Base-by-base conservation (phyloP, 1,284 basidiomycete genomes). In the Leccinum huronense region DNA sequence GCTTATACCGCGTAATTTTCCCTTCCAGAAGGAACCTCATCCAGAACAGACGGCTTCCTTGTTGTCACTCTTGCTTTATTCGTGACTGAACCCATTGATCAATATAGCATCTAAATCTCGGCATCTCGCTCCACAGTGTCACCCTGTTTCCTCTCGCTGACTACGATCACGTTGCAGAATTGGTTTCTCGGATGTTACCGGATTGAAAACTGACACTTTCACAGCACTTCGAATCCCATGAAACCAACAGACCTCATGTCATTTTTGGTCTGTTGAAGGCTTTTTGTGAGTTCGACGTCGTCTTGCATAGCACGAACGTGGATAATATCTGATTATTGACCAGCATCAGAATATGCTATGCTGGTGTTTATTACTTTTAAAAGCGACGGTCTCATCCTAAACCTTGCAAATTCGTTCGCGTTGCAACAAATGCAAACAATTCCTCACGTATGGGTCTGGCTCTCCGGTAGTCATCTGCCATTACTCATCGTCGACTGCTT, bases 1-100 rank as follows among this genome's bases (percentile, higher is more conserved):
- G 19, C 13, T 34, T 36, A 10, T 16, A 31, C 9, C 13, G 14
- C n/a, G 8, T 51, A n/a, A 55, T 36, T 33, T 31, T 1, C 48
- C 34, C 16, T 45, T 23, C 33, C 30, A 68, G 66, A 84, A 83
- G n/a, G 84, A 88, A 69, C 80, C 82, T 7, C 87, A 85, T 73
- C 85, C 86, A 3, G 88, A 91, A 69, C 89, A 91, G 71, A 88
- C 85, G 0, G 83, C 87, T 0, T 85, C 87, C 0, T 76, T 84
- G 57, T 68, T 87, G 16, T 87, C 83, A 3, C 77, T 86, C 66
- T 55, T 81, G 14, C 79, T 84, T 48, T 91, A 83, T 74, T 78
- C 80, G 33, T 91, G 86, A 78, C 75, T 90, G 70, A 81, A 88
- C 63, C 76, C 78, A 0, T 73, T 87, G 55, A 78, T 89, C 55